phyloP scores from a whole-genome alignment of 306 rosid genomes.

The Calophaca sinica region DNA sequence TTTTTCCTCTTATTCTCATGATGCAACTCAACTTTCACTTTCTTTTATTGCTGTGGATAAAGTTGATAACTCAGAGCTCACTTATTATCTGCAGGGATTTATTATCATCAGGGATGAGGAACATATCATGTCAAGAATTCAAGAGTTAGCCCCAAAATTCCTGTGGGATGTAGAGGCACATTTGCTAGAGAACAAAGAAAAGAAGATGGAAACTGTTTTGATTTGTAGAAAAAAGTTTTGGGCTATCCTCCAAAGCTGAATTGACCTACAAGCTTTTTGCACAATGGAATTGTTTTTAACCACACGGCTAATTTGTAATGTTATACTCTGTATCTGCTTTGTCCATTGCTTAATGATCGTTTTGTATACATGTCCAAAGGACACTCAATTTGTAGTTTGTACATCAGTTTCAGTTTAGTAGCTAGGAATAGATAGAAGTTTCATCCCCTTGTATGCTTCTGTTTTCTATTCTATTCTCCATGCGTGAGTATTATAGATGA shows the following conservation, averaged over 20 bases:
- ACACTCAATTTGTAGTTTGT: conserved; percentile 38
- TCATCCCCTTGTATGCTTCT: conserved; percentile 9
- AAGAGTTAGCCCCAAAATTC: conserved; percentile 69
- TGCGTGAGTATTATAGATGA: conserved; percentile 12
- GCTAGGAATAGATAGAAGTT: conserved; percentile 23
- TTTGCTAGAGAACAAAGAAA: conserved; percentile 69
- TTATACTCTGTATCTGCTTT: conserved; percentile 32
- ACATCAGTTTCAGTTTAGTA: conserved; percentile 29
- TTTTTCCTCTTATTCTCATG: neutral
- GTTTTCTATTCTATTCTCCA: neutral
- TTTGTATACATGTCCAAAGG: conserved; percentile 43
- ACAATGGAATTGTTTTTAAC: conserved; percentile 4
- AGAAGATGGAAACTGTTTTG: conserved; percentile 70
- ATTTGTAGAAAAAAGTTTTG: conserved; percentile 91
- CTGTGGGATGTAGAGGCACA: conserved; percentile 80
- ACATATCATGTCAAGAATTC: conserved; percentile 63
- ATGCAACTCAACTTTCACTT: conserved; percentile 14
- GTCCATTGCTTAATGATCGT: conserved; percentile 34
- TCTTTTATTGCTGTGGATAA: neutral
- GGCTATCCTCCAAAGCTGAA: conserved; percentile 63
- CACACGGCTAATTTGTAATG: conserved; percentile 44
- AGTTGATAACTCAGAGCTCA: conserved; percentile 12
- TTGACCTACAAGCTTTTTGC: conserved; percentile 6
- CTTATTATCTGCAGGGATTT: conserved; percentile 66
- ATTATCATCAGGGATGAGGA: conserved; percentile 80